Conservation (phyloP, 2,329 filamentous ascomycete genomes). For the Epichloe festucae region DNA sequence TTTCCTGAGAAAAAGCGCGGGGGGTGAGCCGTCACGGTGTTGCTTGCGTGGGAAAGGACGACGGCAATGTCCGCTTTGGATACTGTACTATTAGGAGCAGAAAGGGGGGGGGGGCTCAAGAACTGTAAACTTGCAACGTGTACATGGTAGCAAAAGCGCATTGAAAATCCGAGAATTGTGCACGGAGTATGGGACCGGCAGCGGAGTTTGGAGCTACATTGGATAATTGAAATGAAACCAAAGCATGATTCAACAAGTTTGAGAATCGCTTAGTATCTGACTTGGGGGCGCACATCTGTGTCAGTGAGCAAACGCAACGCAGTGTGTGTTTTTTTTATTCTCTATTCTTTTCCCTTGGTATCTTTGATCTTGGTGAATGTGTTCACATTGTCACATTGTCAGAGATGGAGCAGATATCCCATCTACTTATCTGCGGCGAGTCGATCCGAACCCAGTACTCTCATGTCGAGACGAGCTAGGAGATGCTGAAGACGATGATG, state of each 20-base stretch:
- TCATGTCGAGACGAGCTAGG: constrained; percentile 39
- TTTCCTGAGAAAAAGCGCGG: neutral
- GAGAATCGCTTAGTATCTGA: too few species aligned
- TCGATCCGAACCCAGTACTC: constrained; percentile 63
- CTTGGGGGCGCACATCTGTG: too few species aligned
- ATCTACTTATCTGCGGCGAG: constrained; percentile 37
- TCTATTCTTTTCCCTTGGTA: neutral
- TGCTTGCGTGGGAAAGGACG: neutral
- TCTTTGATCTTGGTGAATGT: neutral
- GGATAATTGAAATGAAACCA: constrained; percentile 3
- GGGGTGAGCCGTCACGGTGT: neutral
- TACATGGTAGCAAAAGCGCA: constrained; percentile 9
- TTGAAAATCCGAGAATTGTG: neutral
- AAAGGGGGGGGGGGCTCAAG: neutral
- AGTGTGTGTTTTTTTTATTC: too few species aligned
- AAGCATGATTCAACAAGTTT: neutral
- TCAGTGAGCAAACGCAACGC: too few species aligned
- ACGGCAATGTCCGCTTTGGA: constrained; percentile 10
- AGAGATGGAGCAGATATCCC: too few species aligned
- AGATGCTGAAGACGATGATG: constrained; percentile 23
- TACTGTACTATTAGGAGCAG: constrained; percentile 14
- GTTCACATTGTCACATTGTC: too few species aligned
- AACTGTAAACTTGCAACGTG: constrained; percentile 9
- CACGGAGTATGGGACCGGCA: constrained; percentile 5
- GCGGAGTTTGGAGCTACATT: constrained; percentile 5